Evolutionary conservation across 2,329 filamentous ascomycete species (phyloP), one percentile per base, ranked within the genome.

Genomic region (Periconia sp.): DNA sequence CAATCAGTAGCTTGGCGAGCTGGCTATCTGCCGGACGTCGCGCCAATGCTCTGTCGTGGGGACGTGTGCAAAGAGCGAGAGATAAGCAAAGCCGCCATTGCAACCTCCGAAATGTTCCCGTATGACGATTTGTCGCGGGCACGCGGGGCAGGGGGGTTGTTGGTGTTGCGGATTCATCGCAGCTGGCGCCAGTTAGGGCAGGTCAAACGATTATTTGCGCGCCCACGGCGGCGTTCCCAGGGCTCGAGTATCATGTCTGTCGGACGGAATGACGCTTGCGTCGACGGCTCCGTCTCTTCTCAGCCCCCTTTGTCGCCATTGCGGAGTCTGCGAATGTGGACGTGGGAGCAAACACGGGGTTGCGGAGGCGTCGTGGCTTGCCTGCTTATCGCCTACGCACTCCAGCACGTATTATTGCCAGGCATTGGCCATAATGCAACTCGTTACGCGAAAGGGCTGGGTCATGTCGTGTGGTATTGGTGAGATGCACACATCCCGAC

Each of bases 111-210:
- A 27, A 27, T 27, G 23, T 27, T 27, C 23, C 23, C 23, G 23
- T 27, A 27, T 27, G 23, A 27, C 23, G 23, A 27, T 8, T 5
- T 27, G 23, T 27, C 8, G 23, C 40, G n/a, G 41, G 44, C 37
- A 14, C 2, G 18, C 31, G 40, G 33, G 27, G 27, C 47, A 49
- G 50, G 13, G 35, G 7, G 17, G 30, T 11, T 42, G 31, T 30
- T 20, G 44, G 42, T 47, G 49, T 46, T 18, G 18, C 15, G 18
- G 47, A 19, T 23, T 33, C n/a, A 43, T 46, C 27, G 8, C n/a
- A 20, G 7, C 19, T 15, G 37, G 44, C 49, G 55, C 60, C 58
- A 56, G 55, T 57, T 45, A 57, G 54, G 58, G 62, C 53, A 64
- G 61, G 58, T 60, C 30, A 43, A 30, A 46, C 42, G 33, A 50